These are phyloP conservation scores for Hyaloscypha finlandica DNA, from an alignment of 495 filamentous ascomycete species.

Conservation along the genomic window DNA sequence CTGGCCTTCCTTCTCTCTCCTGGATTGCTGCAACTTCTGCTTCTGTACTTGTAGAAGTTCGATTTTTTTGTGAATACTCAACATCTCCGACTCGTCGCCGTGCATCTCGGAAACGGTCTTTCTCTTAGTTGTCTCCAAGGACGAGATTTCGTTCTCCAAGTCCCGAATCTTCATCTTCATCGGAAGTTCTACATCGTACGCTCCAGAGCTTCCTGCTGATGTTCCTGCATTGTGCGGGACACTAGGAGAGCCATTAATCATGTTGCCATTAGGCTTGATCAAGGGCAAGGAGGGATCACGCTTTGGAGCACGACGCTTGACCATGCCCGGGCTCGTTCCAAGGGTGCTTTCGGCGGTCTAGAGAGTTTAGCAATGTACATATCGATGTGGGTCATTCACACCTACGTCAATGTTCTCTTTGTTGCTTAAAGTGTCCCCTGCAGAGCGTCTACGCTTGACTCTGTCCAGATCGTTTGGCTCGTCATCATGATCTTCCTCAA, in stretches of 20 bases:
- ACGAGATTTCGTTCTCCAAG: conserved; percentile 4
- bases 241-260: not conserved
- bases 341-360: not conserved
- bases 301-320: conserved; percentile 2
- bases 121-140: not conserved
- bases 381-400: not conserved
- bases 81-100: not conserved
- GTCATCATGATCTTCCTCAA: not conserved
- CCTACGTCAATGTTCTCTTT: not conserved
- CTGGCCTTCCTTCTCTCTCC: not conserved
- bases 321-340: not conserved
- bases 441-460: not conserved
- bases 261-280: not conserved
- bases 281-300: not conserved
- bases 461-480: not conserved
- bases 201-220: not conserved
- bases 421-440: not conserved
- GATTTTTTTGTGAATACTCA: not conserved
- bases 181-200: not conserved
- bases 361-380: not conserved
- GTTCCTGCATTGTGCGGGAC: not conserved
- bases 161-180: conserved; percentile 4
- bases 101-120: not conserved
- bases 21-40: not conserved
- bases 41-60: not conserved